phyloP scores from a whole-genome alignment of 1,284 basidiomycete species.

The Rhodotorula sp. region DNA sequence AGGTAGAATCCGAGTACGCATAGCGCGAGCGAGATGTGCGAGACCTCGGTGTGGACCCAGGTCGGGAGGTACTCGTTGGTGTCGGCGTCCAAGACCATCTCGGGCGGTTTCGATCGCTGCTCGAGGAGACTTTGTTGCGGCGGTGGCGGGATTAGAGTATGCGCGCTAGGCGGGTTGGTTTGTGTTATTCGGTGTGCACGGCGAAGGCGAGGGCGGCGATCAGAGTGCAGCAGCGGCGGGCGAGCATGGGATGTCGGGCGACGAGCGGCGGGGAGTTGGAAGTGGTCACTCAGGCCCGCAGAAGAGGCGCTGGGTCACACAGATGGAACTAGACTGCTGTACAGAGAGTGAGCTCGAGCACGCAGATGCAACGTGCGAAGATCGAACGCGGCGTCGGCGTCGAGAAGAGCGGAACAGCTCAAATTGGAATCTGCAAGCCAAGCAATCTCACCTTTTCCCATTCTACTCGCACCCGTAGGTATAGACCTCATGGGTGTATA shows the following conservation, averaged over 20 bases:
- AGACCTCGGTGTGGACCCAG: slow-evolving; percentile 20
- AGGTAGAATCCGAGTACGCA: slow-evolving; percentile 37
- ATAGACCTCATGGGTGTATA: too few species aligned
- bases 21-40: slow-evolving; percentile 21
- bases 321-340: too few species aligned
- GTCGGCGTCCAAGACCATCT: neutral
- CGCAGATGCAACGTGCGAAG: too few species aligned
- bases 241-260: neutral
- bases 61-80: slow-evolving; percentile 23
- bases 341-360: too few species aligned
- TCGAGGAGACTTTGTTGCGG: too few species aligned
- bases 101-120: neutral
- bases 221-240: neutral
- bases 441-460: too few species aligned
- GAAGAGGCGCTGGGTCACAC: too few species aligned
- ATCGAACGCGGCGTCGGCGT: too few species aligned
- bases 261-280: neutral
- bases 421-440: too few species aligned
- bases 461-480: too few species aligned
- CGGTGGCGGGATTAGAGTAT: neutral
- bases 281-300: neutral
- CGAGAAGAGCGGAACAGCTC: too few species aligned
- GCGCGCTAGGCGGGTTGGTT: neutral
- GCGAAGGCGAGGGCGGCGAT: neutral
- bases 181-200: slow-evolving; percentile 17